These are phyloP conservation scores for Emergomyces orientalis DNA, from an alignment of 2,329 filamentous ascomycete species.

Conservation along the genomic window DNA sequence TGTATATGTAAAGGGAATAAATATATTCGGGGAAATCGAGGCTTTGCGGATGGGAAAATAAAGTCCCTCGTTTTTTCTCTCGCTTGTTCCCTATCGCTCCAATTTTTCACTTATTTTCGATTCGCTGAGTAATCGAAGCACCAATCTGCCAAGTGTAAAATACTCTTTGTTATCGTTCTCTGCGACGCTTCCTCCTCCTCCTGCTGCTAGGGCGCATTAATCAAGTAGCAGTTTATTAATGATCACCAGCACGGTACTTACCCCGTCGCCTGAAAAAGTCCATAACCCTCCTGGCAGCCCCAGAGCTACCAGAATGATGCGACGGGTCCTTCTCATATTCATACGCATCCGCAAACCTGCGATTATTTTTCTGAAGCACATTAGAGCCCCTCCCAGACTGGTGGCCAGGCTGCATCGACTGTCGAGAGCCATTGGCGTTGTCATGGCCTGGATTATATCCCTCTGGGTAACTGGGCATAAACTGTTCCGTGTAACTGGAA, in stretches of 20 bases:
- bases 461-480: conserved; percentile 39
- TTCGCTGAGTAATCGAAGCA: neutral
- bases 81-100: neutral
- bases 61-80: neutral
- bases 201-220: neutral
- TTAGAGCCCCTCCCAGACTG: conserved; percentile 36
- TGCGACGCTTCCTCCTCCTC: neutral
- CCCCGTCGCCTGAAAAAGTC: conserved; percentile 91
- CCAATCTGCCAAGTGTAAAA: neutral
- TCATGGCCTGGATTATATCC: conserved; percentile 38
- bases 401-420: conserved; percentile 35
- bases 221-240: neutral
- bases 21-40: neutral
- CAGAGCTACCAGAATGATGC: conserved; percentile 71
- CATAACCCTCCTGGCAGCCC: conserved; percentile 88
- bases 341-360: conserved; percentile 79
- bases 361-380: conserved; percentile 74
- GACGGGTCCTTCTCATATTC: conserved; percentile 55
- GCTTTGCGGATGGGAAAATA: neutral
- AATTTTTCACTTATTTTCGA: neutral
- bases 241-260: conserved; percentile 53
- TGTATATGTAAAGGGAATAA: neutral
- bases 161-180: neutral
- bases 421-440: conserved; percentile 30
- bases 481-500: conserved; percentile 25